Conservation (phyloP, 2,329 filamentous ascomycete species). For the Exophiala viscosa region DNA sequence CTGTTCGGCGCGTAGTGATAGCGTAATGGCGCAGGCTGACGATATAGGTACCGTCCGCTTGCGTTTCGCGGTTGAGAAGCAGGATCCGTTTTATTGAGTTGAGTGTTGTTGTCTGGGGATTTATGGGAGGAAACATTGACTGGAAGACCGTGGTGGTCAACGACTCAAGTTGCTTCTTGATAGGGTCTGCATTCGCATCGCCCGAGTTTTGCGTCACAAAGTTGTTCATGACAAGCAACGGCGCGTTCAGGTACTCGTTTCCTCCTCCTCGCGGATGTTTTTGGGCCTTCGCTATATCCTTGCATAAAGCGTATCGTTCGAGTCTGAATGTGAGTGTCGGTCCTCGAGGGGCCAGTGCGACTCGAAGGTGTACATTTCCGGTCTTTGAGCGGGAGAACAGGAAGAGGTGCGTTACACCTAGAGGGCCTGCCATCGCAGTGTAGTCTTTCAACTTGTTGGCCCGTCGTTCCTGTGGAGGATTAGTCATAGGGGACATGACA, state of each 20-base stretch:
- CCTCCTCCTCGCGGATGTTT: constrained; percentile 77
- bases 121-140: constrained; percentile 92
- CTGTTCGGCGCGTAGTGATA: constrained; percentile 83
- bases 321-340: constrained; percentile 93
- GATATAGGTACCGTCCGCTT: constrained; percentile 65
- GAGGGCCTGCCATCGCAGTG: constrained; percentile 87
- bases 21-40: constrained; percentile 90
- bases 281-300: constrained; percentile 80
- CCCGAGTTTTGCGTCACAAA: constrained; percentile 65
- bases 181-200: constrained; percentile 58
- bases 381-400: constrained; percentile 86
- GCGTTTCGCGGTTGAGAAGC: constrained; percentile 75
- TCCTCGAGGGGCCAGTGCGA: constrained; percentile 82
- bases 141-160: constrained; percentile 93
- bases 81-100: constrained; percentile 90
- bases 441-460: constrained; percentile 89
- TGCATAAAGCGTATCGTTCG: constrained; percentile 89
- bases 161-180: constrained; percentile 92
- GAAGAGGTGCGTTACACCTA: constrained; percentile 88
- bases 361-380: constrained; percentile 87
- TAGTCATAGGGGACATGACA: neutral
- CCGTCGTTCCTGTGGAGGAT: constrained; percentile 61
- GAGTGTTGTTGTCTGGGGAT: constrained; percentile 82
- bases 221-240: constrained; percentile 97
- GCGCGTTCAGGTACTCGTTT: constrained; percentile 80